These are phyloP conservation scores for Talaromyces verruculosus DNA, from an alignment of 2,329 filamentous ascomycete genomes.

Conservation along the genomic window DNA sequence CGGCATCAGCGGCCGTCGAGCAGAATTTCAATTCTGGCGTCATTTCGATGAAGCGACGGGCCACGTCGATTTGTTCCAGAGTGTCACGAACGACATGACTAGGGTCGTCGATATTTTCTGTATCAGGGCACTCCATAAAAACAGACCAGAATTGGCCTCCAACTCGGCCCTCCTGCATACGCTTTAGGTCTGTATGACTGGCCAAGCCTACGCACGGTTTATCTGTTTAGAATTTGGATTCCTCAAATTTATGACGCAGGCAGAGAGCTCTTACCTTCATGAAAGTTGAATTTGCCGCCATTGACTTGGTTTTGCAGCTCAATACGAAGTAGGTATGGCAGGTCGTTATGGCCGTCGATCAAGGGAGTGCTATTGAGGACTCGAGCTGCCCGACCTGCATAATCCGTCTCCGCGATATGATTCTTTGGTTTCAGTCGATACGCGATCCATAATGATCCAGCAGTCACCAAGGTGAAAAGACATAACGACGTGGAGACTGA, in stretches of 20 bases:
- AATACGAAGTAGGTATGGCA: conserved; percentile 29
- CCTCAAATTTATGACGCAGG: conserved; percentile 1
- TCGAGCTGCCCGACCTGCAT: conserved; percentile 15
- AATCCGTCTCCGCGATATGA: conserved; percentile 14
- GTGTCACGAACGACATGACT: conserved; percentile 27
- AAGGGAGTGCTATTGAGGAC: conserved; percentile 28
- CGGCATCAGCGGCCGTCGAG: conserved; percentile 13
- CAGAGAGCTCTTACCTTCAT: conserved; percentile 11
- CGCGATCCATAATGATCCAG: conserved; percentile 15
- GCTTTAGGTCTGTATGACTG: conserved; percentile 31
- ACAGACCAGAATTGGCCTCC: conserved; percentile 36
- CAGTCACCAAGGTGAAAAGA: conserved; percentile 11
- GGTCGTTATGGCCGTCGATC: conserved; percentile 34
- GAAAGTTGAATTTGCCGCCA: conserved; percentile 19
- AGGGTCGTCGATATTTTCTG: conserved; percentile 23
- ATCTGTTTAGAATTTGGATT: background rate
- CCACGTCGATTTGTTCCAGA: conserved; percentile 29
- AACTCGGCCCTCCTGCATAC: conserved; percentile 29
- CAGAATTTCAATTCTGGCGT: conserved; percentile 22
- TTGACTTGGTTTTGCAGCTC: conserved; percentile 29
- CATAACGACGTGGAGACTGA: conserved; percentile 12
- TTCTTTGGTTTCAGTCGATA: conserved; percentile 14
- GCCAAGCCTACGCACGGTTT: conserved; percentile 19
- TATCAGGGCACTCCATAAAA: conserved; percentile 29
- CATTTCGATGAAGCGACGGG: conserved; percentile 25